Percentiles rank a stretch among this genome's conserved stretches.
Conservation (phyloP, 441 rosid species). For the Capsella rubella region DNA sequence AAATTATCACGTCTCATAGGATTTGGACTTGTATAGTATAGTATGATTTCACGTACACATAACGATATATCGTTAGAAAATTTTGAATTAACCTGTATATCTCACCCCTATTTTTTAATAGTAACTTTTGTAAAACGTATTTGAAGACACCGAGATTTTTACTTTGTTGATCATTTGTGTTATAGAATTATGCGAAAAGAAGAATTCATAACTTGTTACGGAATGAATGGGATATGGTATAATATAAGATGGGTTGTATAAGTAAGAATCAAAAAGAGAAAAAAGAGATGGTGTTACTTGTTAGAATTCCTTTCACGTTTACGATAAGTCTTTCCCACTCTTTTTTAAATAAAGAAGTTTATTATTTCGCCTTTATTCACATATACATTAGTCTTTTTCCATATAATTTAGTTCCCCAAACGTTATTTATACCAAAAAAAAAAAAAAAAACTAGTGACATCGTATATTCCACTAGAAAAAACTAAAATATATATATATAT, state of each 20-base stretch:
- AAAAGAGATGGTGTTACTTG: constrained; percentile 34
- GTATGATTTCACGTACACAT: not conserved
- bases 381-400: constrained; percentile 14
- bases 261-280: constrained; percentile 19
- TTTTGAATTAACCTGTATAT: too few species aligned
- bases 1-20: not conserved
- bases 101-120: not conserved
- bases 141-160: too few species aligned
- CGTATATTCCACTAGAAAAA: constrained; percentile 19
- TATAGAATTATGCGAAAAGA: not conserved
- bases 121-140: not conserved
- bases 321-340: constrained; percentile 41
- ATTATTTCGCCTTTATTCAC: constrained; percentile 10
- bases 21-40: constrained; percentile 7
- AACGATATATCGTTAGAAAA: too few species aligned
- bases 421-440: constrained; percentile 21
- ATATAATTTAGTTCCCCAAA: constrained; percentile 10
- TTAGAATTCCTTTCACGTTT: constrained; percentile 45
- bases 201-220: not conserved
- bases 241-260: constrained; percentile 1
- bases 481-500: not conserved
- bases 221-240: not conserved
- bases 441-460: constrained; percentile 26
- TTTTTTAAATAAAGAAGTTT: not conserved
- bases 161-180: not conserved